phyloP scores from a whole-genome alignment of 352 stramenopile genomes.

The Blastocystis sp. region DNA sequence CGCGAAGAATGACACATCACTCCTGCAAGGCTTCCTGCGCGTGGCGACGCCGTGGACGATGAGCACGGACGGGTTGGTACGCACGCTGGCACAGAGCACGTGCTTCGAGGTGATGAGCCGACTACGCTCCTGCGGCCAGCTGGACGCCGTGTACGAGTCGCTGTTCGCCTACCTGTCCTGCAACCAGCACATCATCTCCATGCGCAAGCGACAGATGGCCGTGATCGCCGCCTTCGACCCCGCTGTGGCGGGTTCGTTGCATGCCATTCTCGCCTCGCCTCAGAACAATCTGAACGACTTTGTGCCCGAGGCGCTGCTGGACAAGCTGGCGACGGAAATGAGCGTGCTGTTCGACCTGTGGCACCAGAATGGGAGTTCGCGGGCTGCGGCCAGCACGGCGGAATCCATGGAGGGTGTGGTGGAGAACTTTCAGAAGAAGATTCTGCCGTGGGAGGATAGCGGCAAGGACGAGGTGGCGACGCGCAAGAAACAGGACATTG shows the following conservation, averaged over 20 bases:
- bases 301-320: not conserved
- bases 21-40: not conserved
- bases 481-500: conserved; percentile 38
- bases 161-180: not conserved
- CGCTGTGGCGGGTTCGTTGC: not conserved
- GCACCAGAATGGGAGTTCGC: too few species aligned
- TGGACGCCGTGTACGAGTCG: not conserved
- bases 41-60: conserved; percentile 15
- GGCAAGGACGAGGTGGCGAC: conserved; percentile 4
- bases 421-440: conserved; percentile 69
- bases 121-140: not conserved
- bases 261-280: not conserved
- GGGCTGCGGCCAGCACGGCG: not conserved
- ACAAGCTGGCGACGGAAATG: conserved; percentile 3
- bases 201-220: conserved; percentile 7
- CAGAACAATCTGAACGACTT: conserved; percentile 57
- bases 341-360: not conserved
- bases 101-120: not conserved
- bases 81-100: not conserved
- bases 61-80: not conserved
- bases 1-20: too few species aligned
- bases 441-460: conserved; percentile 64
- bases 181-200: conserved; percentile 18
- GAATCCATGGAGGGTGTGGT: not conserved
- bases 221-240: not conserved